Conservation (phyloP, 2,329 filamentous ascomycete genomes). For the Juglanconis sp. region DNA sequence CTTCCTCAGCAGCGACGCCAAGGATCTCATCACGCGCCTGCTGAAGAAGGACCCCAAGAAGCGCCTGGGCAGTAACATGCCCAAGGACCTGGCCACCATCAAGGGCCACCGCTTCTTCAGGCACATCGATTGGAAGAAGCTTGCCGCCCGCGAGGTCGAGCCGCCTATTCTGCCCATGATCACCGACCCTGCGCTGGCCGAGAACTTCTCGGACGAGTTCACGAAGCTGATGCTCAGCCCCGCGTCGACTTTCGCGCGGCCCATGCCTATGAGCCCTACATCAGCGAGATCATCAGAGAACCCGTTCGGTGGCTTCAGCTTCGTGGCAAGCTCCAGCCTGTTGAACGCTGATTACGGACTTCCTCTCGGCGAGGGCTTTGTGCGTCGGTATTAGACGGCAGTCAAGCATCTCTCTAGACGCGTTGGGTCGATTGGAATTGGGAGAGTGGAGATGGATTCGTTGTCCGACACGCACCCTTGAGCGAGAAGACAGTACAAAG, state of each 20-base stretch:
- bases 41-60: slow-evolving; percentile 90
- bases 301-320: slow-evolving; percentile 63
- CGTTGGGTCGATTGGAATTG: background rate
- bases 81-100: slow-evolving; percentile 79
- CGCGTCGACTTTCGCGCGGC: slow-evolving; percentile 25
- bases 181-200: slow-evolving; percentile 90
- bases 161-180: slow-evolving; percentile 91
- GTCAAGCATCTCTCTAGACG: background rate
- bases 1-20: slow-evolving; percentile 86
- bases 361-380: background rate
- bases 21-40: slow-evolving; percentile 86
- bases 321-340: slow-evolving; percentile 56
- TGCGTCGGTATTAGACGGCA: background rate
- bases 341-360: slow-evolving; percentile 10
- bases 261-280: slow-evolving; percentile 38
- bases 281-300: slow-evolving; percentile 44
- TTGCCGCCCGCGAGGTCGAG: slow-evolving; percentile 77
- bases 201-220: slow-evolving; percentile 95
- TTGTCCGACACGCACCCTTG: no score
- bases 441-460: no score
- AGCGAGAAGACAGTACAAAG: no score
- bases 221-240: slow-evolving; percentile 82
- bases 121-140: slow-evolving; percentile 89
- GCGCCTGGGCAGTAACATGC: slow-evolving; percentile 82
- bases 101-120: slow-evolving; percentile 96